Base-by-base conservation (phyloP, 2,329 filamentous ascomycete genomes). In the Cladophialophora immunda region DNA sequence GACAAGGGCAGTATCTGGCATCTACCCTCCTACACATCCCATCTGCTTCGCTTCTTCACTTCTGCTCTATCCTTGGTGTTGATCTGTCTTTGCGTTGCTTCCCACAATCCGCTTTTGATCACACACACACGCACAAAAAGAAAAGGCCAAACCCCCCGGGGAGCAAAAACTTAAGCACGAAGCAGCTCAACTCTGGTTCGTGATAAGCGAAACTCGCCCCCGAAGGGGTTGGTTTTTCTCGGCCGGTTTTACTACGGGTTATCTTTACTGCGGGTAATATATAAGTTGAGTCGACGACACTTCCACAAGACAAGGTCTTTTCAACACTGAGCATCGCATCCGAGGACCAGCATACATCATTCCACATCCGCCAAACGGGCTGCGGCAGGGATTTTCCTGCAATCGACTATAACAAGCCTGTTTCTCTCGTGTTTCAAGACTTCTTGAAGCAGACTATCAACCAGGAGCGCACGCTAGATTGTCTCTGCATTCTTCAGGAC, bases 1-100 rank as follows among this genome's bases (percentile, higher is more conserved):
- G 45, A 50, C 45, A 50, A 22, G 45, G 45, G 45, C 45, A 50
- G 45, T 50, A 50, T 50, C 45, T 50, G 45, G 45, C 19, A 50
- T 25, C 45, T 22, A 22, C 45, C 45, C 45, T 50, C 3, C 45
- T 13, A n/a, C 9, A 15, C 45, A 50, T 25, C 19, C 19, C 45
- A 11, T 50, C 8, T 22, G 13, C 19, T 50, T 25, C 19, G 15
- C 45, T 50, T 25, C 45, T 50, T 50, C 45, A 11, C 45, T 25
- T 25, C 11, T 50, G 1, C 4, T 25, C 19, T 5, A 9, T 13
- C 22, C 45, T 25, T 25, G 19, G 19, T 11, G n/a, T 22, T 47
- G n/a, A 9, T 17, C 41, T 25, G 5, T 11, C 41, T 17, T 2
- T 9, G 32, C 11, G 4, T 2, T 34, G 32, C 32, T 34, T 34